Percentiles rank a stretch among this genome's conserved stretches.
Evolutionary conservation across 129 eudicot genomes (phyloP).

Genomic region (Dittrichia graveolens): DNA sequence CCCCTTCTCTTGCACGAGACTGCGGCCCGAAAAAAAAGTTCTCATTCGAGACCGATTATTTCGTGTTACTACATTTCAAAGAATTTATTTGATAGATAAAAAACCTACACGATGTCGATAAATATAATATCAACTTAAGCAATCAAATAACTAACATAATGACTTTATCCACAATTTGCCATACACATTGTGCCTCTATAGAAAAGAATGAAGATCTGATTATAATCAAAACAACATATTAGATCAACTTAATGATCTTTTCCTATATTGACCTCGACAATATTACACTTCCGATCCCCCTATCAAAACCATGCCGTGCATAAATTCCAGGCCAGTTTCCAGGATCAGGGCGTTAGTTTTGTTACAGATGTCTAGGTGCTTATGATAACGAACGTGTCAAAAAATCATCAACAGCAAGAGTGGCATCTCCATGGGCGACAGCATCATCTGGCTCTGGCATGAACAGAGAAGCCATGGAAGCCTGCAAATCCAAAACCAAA

Average conservation of each 20-base stretch:
- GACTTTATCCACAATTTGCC: conserved; percentile 29
- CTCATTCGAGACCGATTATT: too few relatives aligned
- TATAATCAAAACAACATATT: conserved; percentile 31
- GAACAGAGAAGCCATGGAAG: conserved; percentile 59
- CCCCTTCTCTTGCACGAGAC: too few relatives aligned
- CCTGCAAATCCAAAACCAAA: conserved; percentile 43
- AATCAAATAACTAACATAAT: conserved; percentile 18
- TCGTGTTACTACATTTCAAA: neutral
- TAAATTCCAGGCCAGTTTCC: conserved; percentile 34
- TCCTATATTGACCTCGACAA: conserved; percentile 20
- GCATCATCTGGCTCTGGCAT: conserved; percentile 99
- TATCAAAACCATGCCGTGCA: conserved; percentile 19
- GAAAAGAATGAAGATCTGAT: conserved; percentile 36
- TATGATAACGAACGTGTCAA: conserved; percentile 64
- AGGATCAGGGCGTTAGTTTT: conserved; percentile 35
- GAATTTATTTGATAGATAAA: neutral
- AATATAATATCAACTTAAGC: conserved; percentile 14
- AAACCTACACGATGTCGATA: too few relatives aligned
- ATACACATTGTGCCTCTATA: conserved; percentile 31
- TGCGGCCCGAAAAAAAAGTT: too few relatives aligned
- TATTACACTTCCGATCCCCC: conserved; percentile 31
- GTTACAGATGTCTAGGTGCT: conserved; percentile 8
- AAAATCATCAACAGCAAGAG: conserved; percentile 94
- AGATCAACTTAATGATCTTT: conserved; percentile 19
- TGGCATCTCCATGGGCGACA: conserved; percentile 92